Evolutionary conservation across 1,139 yeast species (phyloP).

Genomic region (Geotrichum reessii): DNA sequence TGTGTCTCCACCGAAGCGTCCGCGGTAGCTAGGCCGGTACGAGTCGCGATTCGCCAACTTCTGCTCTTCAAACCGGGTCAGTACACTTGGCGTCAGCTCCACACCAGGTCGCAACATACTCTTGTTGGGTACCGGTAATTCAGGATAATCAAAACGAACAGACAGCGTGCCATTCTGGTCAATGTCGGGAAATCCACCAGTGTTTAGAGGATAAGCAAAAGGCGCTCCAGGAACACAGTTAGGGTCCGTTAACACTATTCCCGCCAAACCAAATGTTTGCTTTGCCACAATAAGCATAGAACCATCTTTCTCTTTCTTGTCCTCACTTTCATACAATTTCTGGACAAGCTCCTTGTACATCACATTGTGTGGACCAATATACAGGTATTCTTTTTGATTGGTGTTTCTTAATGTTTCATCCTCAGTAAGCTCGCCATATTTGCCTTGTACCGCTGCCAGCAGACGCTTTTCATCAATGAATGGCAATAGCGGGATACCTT

Average conservation of each 20-base stretch:
- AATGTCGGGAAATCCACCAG: slow-evolving; percentile 49
- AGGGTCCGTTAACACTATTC: slow-evolving; percentile 46
- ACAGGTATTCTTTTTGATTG: slow-evolving; percentile 34
- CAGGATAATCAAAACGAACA: slow-evolving; percentile 54
- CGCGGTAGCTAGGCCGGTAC: slow-evolving; percentile 10
- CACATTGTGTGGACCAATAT: slow-evolving; percentile 27
- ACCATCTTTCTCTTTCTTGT: slow-evolving; percentile 32
- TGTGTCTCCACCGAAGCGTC: slow-evolving; percentile 29
- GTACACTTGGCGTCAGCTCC: slow-evolving; percentile 54
- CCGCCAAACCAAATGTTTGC: slow-evolving; percentile 59
- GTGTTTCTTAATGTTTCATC: slow-evolving; percentile 64
- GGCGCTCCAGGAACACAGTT: slow-evolving; percentile 46
- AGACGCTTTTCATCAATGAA: slow-evolving; percentile 82
- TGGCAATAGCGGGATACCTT: slow-evolving; percentile 84
- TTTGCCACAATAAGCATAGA: slow-evolving; percentile 39
- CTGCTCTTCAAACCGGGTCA: slow-evolving; percentile 37
- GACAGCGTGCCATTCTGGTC: slow-evolving; percentile 52
- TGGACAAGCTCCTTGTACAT: slow-evolving; percentile 21
- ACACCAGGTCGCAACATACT: slow-evolving; percentile 82
- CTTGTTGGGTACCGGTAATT: slow-evolving; percentile 41
- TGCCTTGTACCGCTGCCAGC: slow-evolving; percentile 56
- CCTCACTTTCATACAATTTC: slow-evolving; percentile 33
- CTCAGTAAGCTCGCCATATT: slow-evolving; percentile 59
- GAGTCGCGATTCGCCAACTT: slow-evolving; percentile 11
- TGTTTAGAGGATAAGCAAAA: slow-evolving; percentile 56